Percentiles rank a stretch among this genome's conserved stretches.
phyloP scores from a whole-genome alignment of 495 filamentous ascomycete species.

The Aspergillus olivimuriae region DNA sequence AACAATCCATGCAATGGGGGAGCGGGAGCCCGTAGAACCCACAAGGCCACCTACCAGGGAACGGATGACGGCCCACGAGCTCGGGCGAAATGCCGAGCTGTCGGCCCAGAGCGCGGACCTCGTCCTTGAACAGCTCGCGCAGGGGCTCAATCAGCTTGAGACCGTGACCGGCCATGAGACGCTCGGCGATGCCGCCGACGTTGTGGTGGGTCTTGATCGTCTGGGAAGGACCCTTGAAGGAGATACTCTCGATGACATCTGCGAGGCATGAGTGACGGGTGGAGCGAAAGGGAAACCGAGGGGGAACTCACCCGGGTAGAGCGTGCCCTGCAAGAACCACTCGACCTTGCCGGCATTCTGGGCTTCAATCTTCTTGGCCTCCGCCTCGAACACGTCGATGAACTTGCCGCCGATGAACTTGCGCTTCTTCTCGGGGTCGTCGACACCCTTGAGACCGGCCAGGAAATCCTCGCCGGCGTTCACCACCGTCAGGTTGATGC shows the following conservation, averaged over 20 bases:
- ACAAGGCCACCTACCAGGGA: conserved; percentile 43
- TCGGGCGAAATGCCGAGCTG: conserved; percentile 70
- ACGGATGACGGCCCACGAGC: conserved; percentile 79
- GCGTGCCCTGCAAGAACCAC: conserved; percentile 81
- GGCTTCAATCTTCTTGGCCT: conserved; percentile 68
- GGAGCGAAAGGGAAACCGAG: no score
- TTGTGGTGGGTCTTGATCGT: conserved; percentile 89
- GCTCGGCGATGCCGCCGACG: conserved; percentile 62
- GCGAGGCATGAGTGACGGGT: conserved; percentile 25
- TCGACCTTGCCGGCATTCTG: conserved; percentile 64
- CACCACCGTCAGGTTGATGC: conserved; percentile 85
- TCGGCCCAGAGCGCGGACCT: conserved; percentile 67
- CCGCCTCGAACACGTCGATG: conserved; percentile 84
- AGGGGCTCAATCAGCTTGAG: conserved; percentile 76
- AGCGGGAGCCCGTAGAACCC: no score
- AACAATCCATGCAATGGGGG: background rate
- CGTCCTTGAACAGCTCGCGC: conserved; percentile 76
- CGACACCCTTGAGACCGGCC: conserved; percentile 62
- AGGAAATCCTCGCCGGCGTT: conserved; percentile 76
- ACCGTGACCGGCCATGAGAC: conserved; percentile 49
- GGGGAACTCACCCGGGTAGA: conserved; percentile 51
- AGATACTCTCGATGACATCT: conserved; percentile 76
- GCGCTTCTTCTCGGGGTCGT: conserved; percentile 84
- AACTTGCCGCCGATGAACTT: conserved; percentile 84
- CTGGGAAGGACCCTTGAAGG: conserved; percentile 71